Evolutionary conservation across 495 filamentous ascomycete genomes (phyloP), one percentile per base, ranked within the genome.

Genomic region (Podospora bellae-mahoneyi): DNA sequence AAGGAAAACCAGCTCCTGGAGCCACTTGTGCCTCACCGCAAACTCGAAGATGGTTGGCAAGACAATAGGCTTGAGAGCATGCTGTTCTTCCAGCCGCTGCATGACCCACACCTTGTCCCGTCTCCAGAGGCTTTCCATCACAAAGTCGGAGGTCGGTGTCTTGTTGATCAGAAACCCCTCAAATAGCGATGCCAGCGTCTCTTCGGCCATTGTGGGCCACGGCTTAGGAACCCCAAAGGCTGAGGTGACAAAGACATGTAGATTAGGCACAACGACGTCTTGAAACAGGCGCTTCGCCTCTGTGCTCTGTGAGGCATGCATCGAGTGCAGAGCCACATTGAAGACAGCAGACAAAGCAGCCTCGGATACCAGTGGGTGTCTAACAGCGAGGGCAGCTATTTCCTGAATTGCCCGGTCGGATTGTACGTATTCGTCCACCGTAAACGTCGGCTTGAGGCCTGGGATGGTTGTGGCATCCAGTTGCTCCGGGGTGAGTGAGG

Each of bases 81-180:
- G 94, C 16, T 87, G 84, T 56, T 95, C 91, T 19, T 93, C 85
- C 30, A 99, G 85, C 66, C 90, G 87, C 69, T 86, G 83, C 1
- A 88, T 87, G 23, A 97, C 89, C 91, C 92, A 97, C 32, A 86
- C 81, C 65, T 86, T 90, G 73, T 98, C 91, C 69, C 92, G 90
- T 69, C 89, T 89, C 94, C 95, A 98, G 3, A 96, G 80, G 67
- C 91, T 91, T 75, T 95, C 86, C 64, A 98, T 84, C 19, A 96
- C 94, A 62, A 97, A 92, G 65, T 92, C 88, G 73, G 92, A 88
- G 18, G 91, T 87, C 5, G 77, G 72, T 2, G 82, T 78, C 65
- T 80, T 81, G 9, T 48, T 48, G 60, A 78, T 72, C 5, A 87
- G 69, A 68, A 85, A 86, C 9, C 79, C 79, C 19, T 85, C 82